Evolutionary conservation across 495 filamentous ascomycete species (phyloP).

Genomic region (Penicillium cosmopolitanum): DNA sequence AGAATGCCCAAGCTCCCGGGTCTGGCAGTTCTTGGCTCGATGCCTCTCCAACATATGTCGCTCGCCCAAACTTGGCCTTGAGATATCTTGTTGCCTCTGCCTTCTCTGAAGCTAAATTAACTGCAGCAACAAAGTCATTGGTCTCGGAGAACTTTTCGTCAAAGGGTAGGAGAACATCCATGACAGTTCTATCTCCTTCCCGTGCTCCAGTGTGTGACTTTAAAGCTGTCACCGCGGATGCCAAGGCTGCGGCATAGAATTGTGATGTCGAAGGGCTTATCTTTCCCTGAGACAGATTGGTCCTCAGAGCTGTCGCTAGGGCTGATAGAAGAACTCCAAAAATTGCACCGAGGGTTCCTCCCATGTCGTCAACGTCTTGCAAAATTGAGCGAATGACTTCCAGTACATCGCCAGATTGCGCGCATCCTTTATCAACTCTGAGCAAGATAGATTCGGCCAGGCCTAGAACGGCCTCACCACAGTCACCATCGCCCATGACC

Average conservation of each 20-base stretch:
- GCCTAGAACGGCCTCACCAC: slow-evolving; percentile 11
- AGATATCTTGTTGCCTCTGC: slow-evolving; percentile 11
- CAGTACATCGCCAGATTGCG: slow-evolving; percentile 7
- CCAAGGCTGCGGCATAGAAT: slow-evolving; percentile 1
- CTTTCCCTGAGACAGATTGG: slow-evolving; percentile 2
- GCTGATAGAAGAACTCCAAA: slow-evolving; percentile 8
- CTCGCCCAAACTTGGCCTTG: slow-evolving; percentile 12
- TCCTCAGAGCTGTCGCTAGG: slow-evolving; percentile 5
- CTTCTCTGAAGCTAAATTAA: slow-evolving; percentile 1
- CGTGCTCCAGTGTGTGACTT: slow-evolving; percentile 8
- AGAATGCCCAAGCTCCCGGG: slow-evolving; percentile 14
- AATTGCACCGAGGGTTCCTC: slow-evolving; percentile 11
- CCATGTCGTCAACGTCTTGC: slow-evolving; percentile 13
- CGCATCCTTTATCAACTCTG: slow-evolving; percentile 3
- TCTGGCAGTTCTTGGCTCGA: slow-evolving; percentile 7
- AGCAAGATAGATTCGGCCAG: slow-evolving; percentile 8
- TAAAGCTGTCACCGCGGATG: slow-evolving; percentile 6
- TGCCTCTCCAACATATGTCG: slow-evolving; percentile 10
- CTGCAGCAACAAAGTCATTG: slow-evolving; percentile 2
- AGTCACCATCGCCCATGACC: slow-evolving; percentile 16
- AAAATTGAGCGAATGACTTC: slow-evolving; percentile 6
- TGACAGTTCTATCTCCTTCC: slow-evolving; percentile 14
- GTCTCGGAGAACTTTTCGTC: neutral
- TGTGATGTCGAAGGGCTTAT: slow-evolving; percentile 1
- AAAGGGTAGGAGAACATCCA: slow-evolving; percentile 14